phyloP scores from a whole-genome alignment of 164 flowering plant genomes.

The Annona squamosa region DNA sequence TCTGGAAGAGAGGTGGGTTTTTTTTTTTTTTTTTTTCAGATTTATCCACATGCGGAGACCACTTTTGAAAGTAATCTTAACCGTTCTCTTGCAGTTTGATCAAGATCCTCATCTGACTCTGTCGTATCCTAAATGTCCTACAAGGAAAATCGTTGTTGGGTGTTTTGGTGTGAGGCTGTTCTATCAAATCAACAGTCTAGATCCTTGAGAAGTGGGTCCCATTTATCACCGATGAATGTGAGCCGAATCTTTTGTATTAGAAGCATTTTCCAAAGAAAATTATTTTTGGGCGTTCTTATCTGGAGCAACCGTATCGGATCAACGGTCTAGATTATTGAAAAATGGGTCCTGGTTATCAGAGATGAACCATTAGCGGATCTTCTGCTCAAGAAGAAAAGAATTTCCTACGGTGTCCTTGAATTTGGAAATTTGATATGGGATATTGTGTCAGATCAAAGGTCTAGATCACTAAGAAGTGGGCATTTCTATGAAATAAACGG shows the following conservation, averaged over 20 bases:
- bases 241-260: not conserved
- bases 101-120: not conserved
- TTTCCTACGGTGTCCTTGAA: too few relatives aligned
- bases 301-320: not conserved
- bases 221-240: not conserved
- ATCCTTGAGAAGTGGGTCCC: not conserved
- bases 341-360: not conserved
- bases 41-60: not conserved
- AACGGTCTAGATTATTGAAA: not conserved
- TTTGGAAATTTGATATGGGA: too few relatives aligned
- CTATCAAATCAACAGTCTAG: not conserved
- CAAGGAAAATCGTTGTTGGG: too few relatives aligned
- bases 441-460: too few relatives aligned
- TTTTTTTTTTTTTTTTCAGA: too few relatives aligned
- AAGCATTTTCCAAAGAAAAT: not conserved
- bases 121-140: too few relatives aligned
- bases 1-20: not conserved
- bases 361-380: not conserved
- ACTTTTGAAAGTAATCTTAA: not conserved
- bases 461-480: too few relatives aligned
- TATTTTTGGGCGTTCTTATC: not conserved
- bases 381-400: too few relatives aligned
- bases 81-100: not conserved
- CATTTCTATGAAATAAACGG: too few relatives aligned
- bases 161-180: too few relatives aligned